Base-by-base conservation (phyloP, 2,329 filamentous ascomycete species). In the Xylaria sp. region DNA sequence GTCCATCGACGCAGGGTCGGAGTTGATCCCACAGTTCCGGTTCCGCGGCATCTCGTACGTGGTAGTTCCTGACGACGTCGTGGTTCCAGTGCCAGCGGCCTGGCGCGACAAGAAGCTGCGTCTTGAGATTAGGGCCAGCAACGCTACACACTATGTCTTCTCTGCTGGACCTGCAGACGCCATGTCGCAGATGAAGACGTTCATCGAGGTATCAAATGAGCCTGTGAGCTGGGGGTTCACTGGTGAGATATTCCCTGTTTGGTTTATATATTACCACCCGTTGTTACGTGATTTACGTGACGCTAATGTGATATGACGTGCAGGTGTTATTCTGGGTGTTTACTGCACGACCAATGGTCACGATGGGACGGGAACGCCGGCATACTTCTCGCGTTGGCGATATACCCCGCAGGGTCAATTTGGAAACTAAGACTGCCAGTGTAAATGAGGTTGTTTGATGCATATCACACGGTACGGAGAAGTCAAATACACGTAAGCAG, bases 271-370 rank as follows among this genome's bases (percentile, higher is more conserved):
- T 27, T 13, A 3, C 17, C 11, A 5, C n/a, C 25, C 20, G 5
- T 5, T 39, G 55, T 10, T 27, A 10, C 47, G 13, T 50, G 25
- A 50, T 59, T 10, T 27, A 10, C 47, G 13, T 50, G 25, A 50
- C 55, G 22, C 58, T 67, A 36, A 66, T 39, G 29, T 60, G 33
- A 65, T 47, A 45, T n/a, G 74, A n/a, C 9, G n/a, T 31, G 20
- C 69, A 80, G 85, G 85, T 0, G 80, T 81, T 0, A 74, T 87
- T 22, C 67, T 88, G 0, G 85, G 85, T 0, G 79, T 82, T 0
- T 87, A 86, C 72, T 82, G 81, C 45, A 87, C 85, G 3, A 84
- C 77, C 31, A 87, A 87, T 68, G 85, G 84, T 0, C 79, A 79
- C 1, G 73, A 78, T 11, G 81, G 79, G 2, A 78, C 60, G 2